A percentile compares a stretch with the other conserved stretches of the same genome.
Evolutionary conservation across 345 rosid species (phyloP).

Genomic region (Gossypium longicalyx): DNA sequence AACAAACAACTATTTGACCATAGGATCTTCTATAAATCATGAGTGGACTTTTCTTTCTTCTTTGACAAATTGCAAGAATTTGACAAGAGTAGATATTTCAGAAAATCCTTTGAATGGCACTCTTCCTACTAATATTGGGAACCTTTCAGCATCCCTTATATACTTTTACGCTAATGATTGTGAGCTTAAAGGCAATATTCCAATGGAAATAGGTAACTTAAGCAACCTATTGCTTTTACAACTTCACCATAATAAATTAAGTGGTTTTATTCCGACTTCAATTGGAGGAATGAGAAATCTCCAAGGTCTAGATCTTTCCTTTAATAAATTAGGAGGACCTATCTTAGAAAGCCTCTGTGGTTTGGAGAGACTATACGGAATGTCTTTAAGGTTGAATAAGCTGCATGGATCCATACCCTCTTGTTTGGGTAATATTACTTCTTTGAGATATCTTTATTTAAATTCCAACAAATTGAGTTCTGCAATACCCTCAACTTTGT

Average conservation of each 20-base stretch:
- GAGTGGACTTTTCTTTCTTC: background rate
- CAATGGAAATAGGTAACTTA: background rate
- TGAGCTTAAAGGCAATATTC: background rate
- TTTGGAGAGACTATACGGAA: background rate
- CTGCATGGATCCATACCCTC: background rate
- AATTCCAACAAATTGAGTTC: background rate
- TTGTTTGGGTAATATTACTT: background rate
- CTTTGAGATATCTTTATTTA: background rate
- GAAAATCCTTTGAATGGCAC: background rate
- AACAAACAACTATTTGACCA: no score
- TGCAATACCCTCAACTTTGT: background rate
- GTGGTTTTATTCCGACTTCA: slow-evolving; percentile 8
- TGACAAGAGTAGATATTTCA: background rate
- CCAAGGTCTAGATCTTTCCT: background rate
- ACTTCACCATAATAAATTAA: background rate
- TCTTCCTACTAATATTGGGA: slow-evolving; percentile 12
- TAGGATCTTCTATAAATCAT: no score
- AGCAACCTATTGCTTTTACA: background rate
- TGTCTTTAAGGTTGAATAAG: background rate
- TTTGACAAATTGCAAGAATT: background rate
- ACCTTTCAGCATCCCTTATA: slow-evolving; percentile 2
- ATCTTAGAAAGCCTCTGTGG: background rate
- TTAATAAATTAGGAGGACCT: slow-evolving; percentile 3
- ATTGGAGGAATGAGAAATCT: slow-evolving; percentile 8
- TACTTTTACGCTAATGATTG: background rate